Evolutionary conservation across 345 rosid genomes (phyloP).

Genomic region (Eucalyptus microcorys): DNA sequence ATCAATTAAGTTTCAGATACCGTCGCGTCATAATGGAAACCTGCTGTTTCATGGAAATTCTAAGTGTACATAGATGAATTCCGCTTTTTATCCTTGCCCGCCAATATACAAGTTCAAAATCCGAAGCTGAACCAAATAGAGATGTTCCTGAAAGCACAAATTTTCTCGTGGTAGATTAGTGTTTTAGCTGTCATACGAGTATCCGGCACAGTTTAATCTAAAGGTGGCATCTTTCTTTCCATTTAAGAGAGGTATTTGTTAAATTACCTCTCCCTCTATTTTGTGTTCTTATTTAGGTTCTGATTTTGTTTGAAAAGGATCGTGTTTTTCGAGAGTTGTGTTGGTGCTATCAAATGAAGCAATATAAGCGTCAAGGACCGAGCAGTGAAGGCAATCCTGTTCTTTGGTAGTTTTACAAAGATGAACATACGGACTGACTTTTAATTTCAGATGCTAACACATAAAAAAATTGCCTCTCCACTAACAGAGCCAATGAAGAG

Average conservation of each 20-base stretch:
- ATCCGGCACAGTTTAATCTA: too few species aligned
- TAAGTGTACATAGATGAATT: too few species aligned
- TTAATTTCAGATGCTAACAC: background rate
- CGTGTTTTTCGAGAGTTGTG: background rate
- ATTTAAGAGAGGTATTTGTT: background rate
- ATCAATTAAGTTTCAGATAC: too few species aligned
- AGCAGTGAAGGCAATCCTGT: background rate
- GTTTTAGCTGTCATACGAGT: too few species aligned
- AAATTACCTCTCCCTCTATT: background rate
- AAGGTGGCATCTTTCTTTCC: too few species aligned
- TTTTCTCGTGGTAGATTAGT: too few species aligned
- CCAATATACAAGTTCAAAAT: too few species aligned
- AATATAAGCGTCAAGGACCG: background rate
- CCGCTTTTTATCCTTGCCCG: background rate
- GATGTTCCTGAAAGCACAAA: background rate
- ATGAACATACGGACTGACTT: background rate
- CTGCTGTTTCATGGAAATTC: too few species aligned
- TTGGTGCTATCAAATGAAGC: background rate
- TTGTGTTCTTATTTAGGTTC: background rate
- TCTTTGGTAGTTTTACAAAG: too few species aligned
- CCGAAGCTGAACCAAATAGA: background rate
- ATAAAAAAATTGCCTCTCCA: background rate
- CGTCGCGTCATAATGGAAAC: too few species aligned
- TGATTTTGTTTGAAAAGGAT: too few species aligned
- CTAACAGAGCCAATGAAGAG: background rate